phyloP scores from a whole-genome alignment of 768 basidiomycete genomes.

The Pleurotus citrinopileatus region DNA sequence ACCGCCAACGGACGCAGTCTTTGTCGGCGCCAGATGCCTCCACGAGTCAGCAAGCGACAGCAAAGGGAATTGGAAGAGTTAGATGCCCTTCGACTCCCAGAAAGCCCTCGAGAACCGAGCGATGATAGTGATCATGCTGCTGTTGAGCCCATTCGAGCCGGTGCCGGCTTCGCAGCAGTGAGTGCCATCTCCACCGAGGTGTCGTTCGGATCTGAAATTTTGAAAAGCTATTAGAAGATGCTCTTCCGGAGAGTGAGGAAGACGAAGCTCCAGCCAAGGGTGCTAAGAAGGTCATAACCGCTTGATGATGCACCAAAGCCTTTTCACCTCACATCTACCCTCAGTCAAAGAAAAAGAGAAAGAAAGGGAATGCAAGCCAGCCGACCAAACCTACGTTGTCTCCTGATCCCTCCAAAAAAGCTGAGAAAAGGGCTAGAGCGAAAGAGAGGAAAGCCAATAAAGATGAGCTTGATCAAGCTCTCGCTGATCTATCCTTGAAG shows the following conservation, averaged over 20 bases:
- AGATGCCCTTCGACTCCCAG: slow-evolving; percentile 41
- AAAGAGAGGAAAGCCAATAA: slow-evolving; percentile 64
- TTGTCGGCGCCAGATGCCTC: slow-evolving; percentile 50
- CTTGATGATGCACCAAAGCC: not conserved
- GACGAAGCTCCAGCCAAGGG: slow-evolving; percentile 22
- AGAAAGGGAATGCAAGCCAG: slow-evolving; percentile 20
- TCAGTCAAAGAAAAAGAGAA: slow-evolving; percentile 39
- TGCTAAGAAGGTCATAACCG: slow-evolving; percentile 10
- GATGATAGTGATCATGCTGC: slow-evolving; percentile 34
- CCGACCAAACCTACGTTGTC: slow-evolving; percentile 15
- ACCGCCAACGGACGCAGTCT: not conserved
- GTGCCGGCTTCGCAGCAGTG: slow-evolving; percentile 44
- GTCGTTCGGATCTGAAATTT: slow-evolving; percentile 39
- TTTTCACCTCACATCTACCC: not conserved
- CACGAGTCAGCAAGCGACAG: slow-evolving; percentile 80
- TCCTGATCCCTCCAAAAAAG: slow-evolving; percentile 36
- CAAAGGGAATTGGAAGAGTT: slow-evolving; percentile 85
- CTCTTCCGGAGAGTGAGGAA: slow-evolving; percentile 21
- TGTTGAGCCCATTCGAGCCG: slow-evolving; percentile 12
- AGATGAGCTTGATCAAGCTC: slow-evolving; percentile 81
- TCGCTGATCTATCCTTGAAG: slow-evolving; percentile 84
- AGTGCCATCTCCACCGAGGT: slow-evolving; percentile 16
- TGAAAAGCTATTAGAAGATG: slow-evolving; percentile 23
- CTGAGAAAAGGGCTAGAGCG: slow-evolving; percentile 59
- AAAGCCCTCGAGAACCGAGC: slow-evolving; percentile 25